Base-by-base conservation (phyloP, 805 yeast genomes). In the Ogataea henricii region DNA sequence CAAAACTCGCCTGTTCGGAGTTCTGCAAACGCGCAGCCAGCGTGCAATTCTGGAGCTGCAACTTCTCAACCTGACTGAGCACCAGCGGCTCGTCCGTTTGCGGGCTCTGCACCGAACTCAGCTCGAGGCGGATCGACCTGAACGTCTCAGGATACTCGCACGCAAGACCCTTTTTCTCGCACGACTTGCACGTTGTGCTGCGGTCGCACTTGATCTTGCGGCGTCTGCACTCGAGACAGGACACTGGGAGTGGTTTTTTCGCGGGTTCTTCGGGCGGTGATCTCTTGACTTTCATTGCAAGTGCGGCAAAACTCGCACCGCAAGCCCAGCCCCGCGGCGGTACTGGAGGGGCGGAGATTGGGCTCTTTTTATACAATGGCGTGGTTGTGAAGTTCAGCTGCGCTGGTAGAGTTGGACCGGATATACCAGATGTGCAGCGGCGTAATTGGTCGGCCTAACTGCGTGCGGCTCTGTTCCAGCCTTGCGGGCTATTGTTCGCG, bases 101-200 rank as follows among this genome's bases (percentile, higher is more conserved):
- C 30, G n/a, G 30, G 34, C 18, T 14, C 17, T 30, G 34, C 34
- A 14, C 8, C 25, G 8, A 6, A 8, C 8, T 22, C 25, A 30
- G 34, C 34, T 30, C 34, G n/a, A 65, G 54, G 48, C 64, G 67
- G 23, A 70, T 71, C 34, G 76, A 73, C 53, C 79, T 59, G 52
- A 73, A 74, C 1, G 74, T 74, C 13, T 74, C 65, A 2, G 79
- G 79, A 49, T 71, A 74, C 30, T 64, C 67, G 58, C 79, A 74
- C 2, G 55, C 58, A 9, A 70, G 64, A 6, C 61, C 60, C 43
- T 74, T 61, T 42, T 63, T 65, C 9, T 52, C 56, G 54, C 79
- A 74, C 41, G 71, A 74, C 48, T 70, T 67, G 53, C 79, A 74
- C 1, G 76, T 75, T 25, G 59, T 59, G 25, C 58, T 47, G 25